Evolutionary conservation across 164 flowering plant genomes (phyloP), one percentile per base, ranked within the genome.

Genomic region (Macadamia tetraphylla): DNA sequence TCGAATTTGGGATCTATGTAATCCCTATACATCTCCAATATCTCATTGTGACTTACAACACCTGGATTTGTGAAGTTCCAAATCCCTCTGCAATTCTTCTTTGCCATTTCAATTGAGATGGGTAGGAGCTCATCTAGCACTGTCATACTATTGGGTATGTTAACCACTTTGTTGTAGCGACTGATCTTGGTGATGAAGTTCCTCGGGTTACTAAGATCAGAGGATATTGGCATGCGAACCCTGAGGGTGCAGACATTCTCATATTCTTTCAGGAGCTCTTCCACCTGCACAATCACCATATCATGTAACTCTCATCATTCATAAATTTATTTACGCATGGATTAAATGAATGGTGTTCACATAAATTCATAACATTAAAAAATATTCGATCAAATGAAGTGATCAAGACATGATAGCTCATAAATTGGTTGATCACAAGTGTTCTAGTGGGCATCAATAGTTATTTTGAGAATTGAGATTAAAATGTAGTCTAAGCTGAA

Each of bases 51-150:
- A 49, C 74, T 75, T 7, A 75, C 67, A 32, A 67, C 74, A 9
- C 78, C 71, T 9, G 78, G 78, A 53, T 75, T 75, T 6, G 78
- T 75, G 69, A 75, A 75, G 68, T 75, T 71, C 71, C 74, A 75
- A 23, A 71, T 53, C 14, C 78, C 78, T 15, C 62, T 67, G 68
- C 65, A 71, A 42, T 75, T 75, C 30, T 66, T 71, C 67, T 75
- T 75, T 0, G 78, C 79, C 79, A 76, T 76, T 62, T 76, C 76
- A 18, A 76, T 72, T 29, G 79, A 68, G n/a, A 76, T 65, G 0
- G 79, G 79, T 49, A 76, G 61, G 46, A 76, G 73, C 66, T 76
- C 79, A 15, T 76, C 79, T 9, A 76, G 70, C 64, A 76, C 73
- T 29, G 79, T 76, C 79, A 76, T 76, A 64, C 76, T 72, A 48